These are phyloP conservation scores for Diplotaxis tenuifolia DNA, from an alignment of 345 rosid genomes.

Conservation along the genomic window DNA sequence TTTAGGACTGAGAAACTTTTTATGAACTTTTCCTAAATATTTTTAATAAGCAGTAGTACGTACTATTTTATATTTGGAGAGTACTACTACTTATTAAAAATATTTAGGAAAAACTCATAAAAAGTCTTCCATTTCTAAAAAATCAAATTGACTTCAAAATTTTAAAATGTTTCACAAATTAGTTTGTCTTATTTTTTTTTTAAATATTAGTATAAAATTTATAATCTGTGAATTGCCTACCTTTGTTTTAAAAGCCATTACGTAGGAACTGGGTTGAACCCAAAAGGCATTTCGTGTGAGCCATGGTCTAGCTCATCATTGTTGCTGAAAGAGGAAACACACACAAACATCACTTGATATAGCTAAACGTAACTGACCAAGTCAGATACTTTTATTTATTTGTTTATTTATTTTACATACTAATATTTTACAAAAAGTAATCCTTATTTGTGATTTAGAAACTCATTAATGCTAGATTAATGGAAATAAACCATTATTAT, in stretches of 20 bases:
- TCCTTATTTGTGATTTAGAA: neutral
- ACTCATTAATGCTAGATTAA: neutral
- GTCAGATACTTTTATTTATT: neutral
- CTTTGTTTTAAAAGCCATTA: neutral
- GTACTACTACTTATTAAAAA: neutral
- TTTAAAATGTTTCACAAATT: neutral
- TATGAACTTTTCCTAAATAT: neutral
- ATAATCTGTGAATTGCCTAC: neutral
- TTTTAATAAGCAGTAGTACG: neutral
- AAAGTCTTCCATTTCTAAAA: neutral
- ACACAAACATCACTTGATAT: neutral
- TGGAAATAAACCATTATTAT: neutral
- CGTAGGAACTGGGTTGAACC: conserved; percentile 17
- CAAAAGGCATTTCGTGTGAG: conserved; percentile 13
- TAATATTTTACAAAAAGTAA: neutral
- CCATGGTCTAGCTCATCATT: conserved; percentile 26
- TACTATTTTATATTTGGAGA: no score
- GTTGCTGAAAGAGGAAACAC: conserved; percentile 10
- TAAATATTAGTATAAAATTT: neutral
- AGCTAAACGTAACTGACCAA: neutral
- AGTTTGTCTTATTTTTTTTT: neutral
- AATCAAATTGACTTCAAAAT: neutral
- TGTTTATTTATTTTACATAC: neutral
- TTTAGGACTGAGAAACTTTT: neutral
- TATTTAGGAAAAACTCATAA: neutral